phyloP scores from a whole-genome alignment of 148 eudicot species.

The Diospyros lotus region DNA sequence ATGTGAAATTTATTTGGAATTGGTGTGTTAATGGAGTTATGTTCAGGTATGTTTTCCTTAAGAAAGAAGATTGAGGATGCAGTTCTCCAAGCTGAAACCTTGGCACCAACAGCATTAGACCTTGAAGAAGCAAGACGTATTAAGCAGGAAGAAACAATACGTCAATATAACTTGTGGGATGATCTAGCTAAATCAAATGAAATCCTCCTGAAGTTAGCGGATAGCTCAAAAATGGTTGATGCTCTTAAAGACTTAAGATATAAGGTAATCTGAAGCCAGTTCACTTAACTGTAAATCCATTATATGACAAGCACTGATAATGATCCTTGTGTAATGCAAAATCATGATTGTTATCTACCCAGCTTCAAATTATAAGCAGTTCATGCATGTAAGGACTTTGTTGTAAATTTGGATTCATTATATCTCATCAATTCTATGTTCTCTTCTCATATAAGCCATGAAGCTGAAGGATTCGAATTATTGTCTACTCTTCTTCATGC shows the following conservation, averaged over 20 bases:
- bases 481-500: constrained; percentile 20
- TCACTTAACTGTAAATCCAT: neutral
- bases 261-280: constrained; percentile 42
- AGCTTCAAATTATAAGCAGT: neutral
- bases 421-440: neutral
- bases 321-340: neutral
- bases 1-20: neutral
- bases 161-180: constrained; percentile 67
- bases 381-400: neutral
- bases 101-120: constrained; percentile 62
- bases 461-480: neutral
- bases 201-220: constrained; percentile 64
- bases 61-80: constrained; percentile 77
- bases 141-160: constrained; percentile 54
- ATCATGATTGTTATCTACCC: neutral
- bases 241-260: constrained; percentile 65
- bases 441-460: neutral
- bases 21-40: constrained; percentile 4
- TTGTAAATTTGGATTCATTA: neutral
- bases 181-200: constrained; percentile 63
- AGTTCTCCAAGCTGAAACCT: constrained; percentile 68
- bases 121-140: constrained; percentile 62
- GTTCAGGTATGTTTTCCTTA: constrained; percentile 70
- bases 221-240: constrained; percentile 67
- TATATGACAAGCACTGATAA: neutral